Evolutionary conservation across 768 basidiomycete genomes (phyloP).

Genomic region (Leccinum incarnatum): DNA sequence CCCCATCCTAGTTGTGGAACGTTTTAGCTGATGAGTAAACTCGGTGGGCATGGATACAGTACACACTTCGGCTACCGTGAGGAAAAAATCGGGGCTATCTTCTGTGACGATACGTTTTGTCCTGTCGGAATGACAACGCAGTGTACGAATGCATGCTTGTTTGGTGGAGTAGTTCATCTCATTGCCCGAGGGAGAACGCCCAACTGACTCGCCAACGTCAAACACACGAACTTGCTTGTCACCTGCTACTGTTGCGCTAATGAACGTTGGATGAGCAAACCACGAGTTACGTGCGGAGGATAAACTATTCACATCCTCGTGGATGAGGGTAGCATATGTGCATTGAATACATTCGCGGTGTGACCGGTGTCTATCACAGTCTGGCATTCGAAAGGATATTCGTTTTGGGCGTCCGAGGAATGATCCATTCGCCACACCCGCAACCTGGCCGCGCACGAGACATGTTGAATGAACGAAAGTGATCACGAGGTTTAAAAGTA

Average conservation of each 20-base stretch:
- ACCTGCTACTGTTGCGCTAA: slow-evolving; percentile 68
- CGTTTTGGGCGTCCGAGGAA: slow-evolving; percentile 34
- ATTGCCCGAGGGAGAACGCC: slow-evolving; percentile 36
- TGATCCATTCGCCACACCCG: slow-evolving; percentile 75
- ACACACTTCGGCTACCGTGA: slow-evolving; percentile 76
- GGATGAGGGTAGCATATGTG: slow-evolving; percentile 74
- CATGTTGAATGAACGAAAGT: slow-evolving; percentile 2
- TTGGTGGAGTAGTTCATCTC: slow-evolving; percentile 46
- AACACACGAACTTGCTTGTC: slow-evolving; percentile 78
- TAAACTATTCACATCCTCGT: slow-evolving; percentile 62
- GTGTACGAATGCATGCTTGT: slow-evolving; percentile 49
- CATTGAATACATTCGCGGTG: slow-evolving; percentile 81
- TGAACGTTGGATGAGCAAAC: slow-evolving; percentile 7
- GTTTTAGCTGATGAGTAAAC: slow-evolving; percentile 10
- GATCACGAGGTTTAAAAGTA: slow-evolving; percentile 2
- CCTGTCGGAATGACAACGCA: slow-evolving; percentile 69
- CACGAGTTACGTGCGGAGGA: slow-evolving; percentile 10
- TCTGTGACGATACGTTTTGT: slow-evolving; percentile 82
- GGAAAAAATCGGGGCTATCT: slow-evolving; percentile 70
- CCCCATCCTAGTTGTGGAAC: slow-evolving; percentile 61
- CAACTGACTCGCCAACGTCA: slow-evolving; percentile 52
- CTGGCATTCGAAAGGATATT: slow-evolving; percentile 64
- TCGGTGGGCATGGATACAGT: slow-evolving; percentile 15
- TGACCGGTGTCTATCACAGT: slow-evolving; percentile 79
- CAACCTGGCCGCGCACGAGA: slow-evolving; percentile 41